Base-by-base conservation (phyloP, 805 yeast genomes). In the Saturnispora dispora region DNA sequence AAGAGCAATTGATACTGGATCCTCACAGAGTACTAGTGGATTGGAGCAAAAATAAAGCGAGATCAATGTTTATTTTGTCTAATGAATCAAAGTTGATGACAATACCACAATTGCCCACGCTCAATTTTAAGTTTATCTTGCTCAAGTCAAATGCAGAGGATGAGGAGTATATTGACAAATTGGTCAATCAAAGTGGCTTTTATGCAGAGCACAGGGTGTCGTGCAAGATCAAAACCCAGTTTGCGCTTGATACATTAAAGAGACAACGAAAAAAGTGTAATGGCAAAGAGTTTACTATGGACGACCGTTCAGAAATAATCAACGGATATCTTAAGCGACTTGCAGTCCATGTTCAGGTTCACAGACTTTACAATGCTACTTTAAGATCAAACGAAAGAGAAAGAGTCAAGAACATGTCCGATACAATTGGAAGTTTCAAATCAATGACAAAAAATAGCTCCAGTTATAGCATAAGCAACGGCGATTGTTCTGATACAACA, bases 1-100 rank as follows among this genome's bases (percentile, higher is more conserved):
- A 71, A 46, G 54, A 59, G 9, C 55, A 65, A 7, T 54, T 83
- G 42, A 51, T 70, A n/a, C 55, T 66, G 13, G 87, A 83, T 62
- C 82, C 82, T 51, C 81, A 83, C 60, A 70, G 89, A 25, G 79
- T 84, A 11, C 68, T 82, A 51, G 73, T 81, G 18, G 90, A 84
- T 60, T 84, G 81, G 74, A 61, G 71, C 45, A 82, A 82, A 60
- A 84, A 84, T 69, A 77, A 78, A 63, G 83, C 82, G 63, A 69
- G 91, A 50, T 70, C 85, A 1, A 63, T 77, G 59, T 75, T 85
- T 57, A 71, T 84, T 4, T 63, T 84, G 22, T 68, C 80, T 3
- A 79, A 69, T 25, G 52, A 54, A 8, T 87, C 88, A 3, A 67
- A 60, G 25, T 69, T 71, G 50, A 66, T 37, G 20, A 50, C 42